A percentile compares a stretch with the other conserved stretches of the same genome.
These are phyloP conservation scores for Tricholoma saponaceum DNA, from an alignment of 768 basidiomycete genomes.

Conservation along the genomic window DNA sequence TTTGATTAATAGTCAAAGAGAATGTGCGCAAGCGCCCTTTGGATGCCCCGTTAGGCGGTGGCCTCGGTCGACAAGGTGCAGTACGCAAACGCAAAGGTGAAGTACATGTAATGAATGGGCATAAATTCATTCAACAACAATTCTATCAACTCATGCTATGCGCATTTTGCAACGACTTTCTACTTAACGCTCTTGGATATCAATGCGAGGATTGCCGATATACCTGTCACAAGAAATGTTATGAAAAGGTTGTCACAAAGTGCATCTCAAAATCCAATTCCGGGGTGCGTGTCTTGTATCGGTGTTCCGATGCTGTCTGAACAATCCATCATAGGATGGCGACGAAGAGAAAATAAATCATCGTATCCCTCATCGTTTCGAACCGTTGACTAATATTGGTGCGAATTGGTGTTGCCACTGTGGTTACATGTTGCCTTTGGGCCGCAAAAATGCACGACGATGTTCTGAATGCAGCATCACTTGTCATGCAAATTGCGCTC, in stretches of 20 bases:
- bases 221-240: slow-evolving; percentile 98
- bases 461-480: slow-evolving; percentile 97
- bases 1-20: slow-evolving; percentile 75
- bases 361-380: slow-evolving; percentile 97
- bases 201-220: slow-evolving; percentile 99
- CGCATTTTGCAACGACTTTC: slow-evolving; percentile 96
- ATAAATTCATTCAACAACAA: slow-evolving; percentile 95
- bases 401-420: slow-evolving; percentile 99
- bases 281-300: slow-evolving; percentile 55
- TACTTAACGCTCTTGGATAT: slow-evolving; percentile 96
- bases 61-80: slow-evolving; percentile 96
- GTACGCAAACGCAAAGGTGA: slow-evolving; percentile 97
- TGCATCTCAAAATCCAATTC: slow-evolving; percentile 97
- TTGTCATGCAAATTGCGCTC: slow-evolving; percentile 95
- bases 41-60: slow-evolving; percentile 80
- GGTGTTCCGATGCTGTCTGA: background rate
- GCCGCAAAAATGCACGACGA: slow-evolving; percentile 93
- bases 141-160: slow-evolving; percentile 99
- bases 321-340: slow-evolving; percentile 56
- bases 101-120: slow-evolving; percentile 99
- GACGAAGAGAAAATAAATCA: slow-evolving; percentile 99
- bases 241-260: slow-evolving; percentile 98
- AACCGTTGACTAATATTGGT: slow-evolving; percentile 92
- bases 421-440: slow-evolving; percentile 95
- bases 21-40: slow-evolving; percentile 95